Evolutionary conservation across 495 filamentous ascomycete genomes (phyloP), one percentile per base, ranked within the genome.

Genomic region (Corynascus novoguineensis): DNA sequence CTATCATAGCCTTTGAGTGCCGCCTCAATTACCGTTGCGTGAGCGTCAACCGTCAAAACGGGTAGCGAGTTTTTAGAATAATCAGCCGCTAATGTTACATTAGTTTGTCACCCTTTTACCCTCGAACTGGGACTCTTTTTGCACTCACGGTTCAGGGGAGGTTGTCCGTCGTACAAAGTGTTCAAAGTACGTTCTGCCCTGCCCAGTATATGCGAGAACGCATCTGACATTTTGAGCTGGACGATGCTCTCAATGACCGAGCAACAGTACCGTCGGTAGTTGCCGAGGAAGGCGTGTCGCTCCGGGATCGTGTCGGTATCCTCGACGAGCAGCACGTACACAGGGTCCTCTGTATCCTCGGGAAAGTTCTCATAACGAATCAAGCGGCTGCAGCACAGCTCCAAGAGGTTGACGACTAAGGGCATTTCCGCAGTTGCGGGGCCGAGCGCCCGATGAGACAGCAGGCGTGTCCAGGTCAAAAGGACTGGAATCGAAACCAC

Each of bases 241-340:
- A 92, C 88, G 48, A 97, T 88, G 28, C 77, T 78, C 70, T 97
- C 91, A 46, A 97, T 87, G 5, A 96, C 82, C 31, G 85, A 83
- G 11, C 83, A 82, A 67, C 91, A 93, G 62, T 95, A 97, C 45
- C 95, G 82, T 22, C 92, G 78, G 67, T 97, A 99, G 63, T 97
- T 97, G 1, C 93, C 92, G n/a, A 97, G 80, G 68, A 99, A 99
- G 12, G 92, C 89, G 73, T 99, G 93, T 24, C 88, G 79, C 68
- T 99, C 95, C 1, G 95, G 95, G 29, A 92, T 78, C 0, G 93
- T 97, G 68, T 97, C 95, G 31, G 96, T 89, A 67, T 99, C 93
- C 58, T 96, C 90, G 49, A 88, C 73, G 7, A 99, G 79, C 57
- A 96, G 91, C 34, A 89, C 72, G 28, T 92, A 79, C 14, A 86